Base-by-base conservation (phyloP, 352 stramenopile species). In the Phytophthora palmivora region DNA sequence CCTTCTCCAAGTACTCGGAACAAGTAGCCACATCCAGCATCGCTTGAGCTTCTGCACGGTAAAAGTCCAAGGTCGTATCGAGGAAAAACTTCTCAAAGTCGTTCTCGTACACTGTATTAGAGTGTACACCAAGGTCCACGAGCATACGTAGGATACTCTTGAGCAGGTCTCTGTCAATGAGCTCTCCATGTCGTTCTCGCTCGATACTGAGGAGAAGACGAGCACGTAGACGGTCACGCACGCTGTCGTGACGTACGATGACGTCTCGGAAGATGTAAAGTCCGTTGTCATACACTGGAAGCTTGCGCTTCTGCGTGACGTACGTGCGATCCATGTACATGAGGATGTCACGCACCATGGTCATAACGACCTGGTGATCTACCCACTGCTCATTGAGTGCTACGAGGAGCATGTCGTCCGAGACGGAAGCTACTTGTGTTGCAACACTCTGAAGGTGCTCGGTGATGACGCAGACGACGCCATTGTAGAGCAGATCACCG, bases 281-380 rank as follows among this genome's bases (percentile, higher is more conserved):
- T 0, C 91, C 92, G 50, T 94, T 87, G 55, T 98, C 89, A 61
- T 97, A 98, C 30, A 98, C 91, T 7, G 84, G 81, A 45, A 91
- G 79, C 72, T 97, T 97, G 49, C 93, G 94, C 64, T 96, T 94
- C 68, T 98, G 89, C 33, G 79, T 78, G 18, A 99, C 95, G 79
- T 98, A 99, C 5, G 96, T 99, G 38, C 97, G 92, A 70, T 99
- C 97, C 97, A 99, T 99, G 79, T 99, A 99, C 97, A 99, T 99
- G 64, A 99, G 89, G 72, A 99, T 99, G 72, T 99, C 97, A 28
- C 95, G 82, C 41, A 99, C 96, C 97, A 99, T 99, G 15, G 92
- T 95, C 95, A 99, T 99, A 48, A 98, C 99, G 30, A 98, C 75
- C 45, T 92, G 86, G 65, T 98, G 89, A 58, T 98, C 95, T 22